Evolutionary conservation across 2,329 filamentous ascomycete genomes (phyloP).

Genomic region (Rhinocladiella mackenziei): DNA sequence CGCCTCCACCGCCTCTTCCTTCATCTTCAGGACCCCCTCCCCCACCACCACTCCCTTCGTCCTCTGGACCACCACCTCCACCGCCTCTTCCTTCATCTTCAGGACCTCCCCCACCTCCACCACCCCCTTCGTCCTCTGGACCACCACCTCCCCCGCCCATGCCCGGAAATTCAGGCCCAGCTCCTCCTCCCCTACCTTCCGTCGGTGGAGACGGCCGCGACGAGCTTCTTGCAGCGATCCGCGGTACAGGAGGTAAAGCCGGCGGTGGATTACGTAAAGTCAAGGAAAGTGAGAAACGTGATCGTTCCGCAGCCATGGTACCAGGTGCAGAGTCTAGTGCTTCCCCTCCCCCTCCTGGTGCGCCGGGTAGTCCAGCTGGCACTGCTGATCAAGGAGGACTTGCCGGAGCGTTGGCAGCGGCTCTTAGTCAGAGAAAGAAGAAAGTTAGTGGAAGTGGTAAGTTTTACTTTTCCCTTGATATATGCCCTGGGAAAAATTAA

Average conservation of each 20-base stretch:
- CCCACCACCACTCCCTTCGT: conserved; percentile 31
- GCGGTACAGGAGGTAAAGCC: conserved; percentile 57
- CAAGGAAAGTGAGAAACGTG: conserved; percentile 44
- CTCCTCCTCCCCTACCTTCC: conserved; percentile 45
- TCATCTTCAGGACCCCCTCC: conserved; percentile 30
- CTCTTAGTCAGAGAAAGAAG: conserved; percentile 77
- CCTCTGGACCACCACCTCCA: conserved; percentile 42
- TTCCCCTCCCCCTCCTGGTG: conserved; percentile 50
- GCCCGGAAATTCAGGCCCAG: conserved; percentile 32
- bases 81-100: conserved; percentile 41
- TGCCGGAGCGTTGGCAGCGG: conserved; percentile 76
- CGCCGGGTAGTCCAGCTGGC: conserved; percentile 44
- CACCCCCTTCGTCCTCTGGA: conserved; percentile 46
- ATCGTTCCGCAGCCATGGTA: conserved; percentile 44
- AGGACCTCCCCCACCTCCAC: conserved; percentile 36
- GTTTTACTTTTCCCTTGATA: conserved; percentile 39
- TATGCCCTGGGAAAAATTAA: no score
- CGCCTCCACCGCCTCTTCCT: conserved; percentile 38
- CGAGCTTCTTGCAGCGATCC: conserved; percentile 47
- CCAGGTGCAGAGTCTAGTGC: conserved; percentile 53
- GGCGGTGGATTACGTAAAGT: conserved; percentile 48
- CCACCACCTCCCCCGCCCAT: conserved; percentile 32
- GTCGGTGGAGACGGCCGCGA: conserved; percentile 40
- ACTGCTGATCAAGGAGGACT: conserved; percentile 52
- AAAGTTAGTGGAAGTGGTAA: conserved; percentile 94